These are phyloP conservation scores for Paralagenidium karlingii DNA, from an alignment of 352 stramenopile genomes.

Conservation along the genomic window DNA sequence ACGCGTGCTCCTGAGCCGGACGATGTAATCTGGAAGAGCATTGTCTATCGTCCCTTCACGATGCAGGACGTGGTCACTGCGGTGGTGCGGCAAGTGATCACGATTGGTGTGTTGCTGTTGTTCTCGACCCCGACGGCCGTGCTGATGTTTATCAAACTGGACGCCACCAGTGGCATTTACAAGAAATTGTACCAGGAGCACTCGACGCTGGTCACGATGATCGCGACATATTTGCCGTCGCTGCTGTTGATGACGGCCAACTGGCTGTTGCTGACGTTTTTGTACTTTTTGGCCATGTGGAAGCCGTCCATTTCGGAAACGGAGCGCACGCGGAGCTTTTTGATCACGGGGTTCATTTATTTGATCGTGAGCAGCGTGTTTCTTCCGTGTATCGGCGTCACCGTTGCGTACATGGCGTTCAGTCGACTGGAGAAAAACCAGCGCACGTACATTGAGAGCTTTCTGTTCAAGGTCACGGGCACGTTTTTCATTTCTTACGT, in stretches of 20 bases:
- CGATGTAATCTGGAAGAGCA: constrained; percentile 66
- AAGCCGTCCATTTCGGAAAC: constrained; percentile 58
- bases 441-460: constrained; percentile 54
- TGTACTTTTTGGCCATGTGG: constrained; percentile 56
- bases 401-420: constrained; percentile 60
- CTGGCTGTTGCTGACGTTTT: constrained; percentile 51
- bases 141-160: constrained; percentile 72
- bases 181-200: constrained; percentile 21
- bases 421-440: constrained; percentile 34
- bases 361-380: constrained; percentile 68
- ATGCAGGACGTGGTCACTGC: constrained; percentile 19
- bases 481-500: constrained; percentile 83
- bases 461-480: constrained; percentile 73
- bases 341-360: constrained; percentile 68
- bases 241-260: constrained; percentile 69
- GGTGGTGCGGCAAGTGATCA: constrained; percentile 28
- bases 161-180: constrained; percentile 53
- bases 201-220: constrained; percentile 36
- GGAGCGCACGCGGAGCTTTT: constrained; percentile 45
- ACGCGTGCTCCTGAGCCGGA: constrained; percentile 59
- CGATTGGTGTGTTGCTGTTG: constrained; percentile 38
- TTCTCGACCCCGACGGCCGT: constrained; percentile 70
- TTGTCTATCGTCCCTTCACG: constrained; percentile 46
- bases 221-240: constrained; percentile 59
- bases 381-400: constrained; percentile 64